phyloP scores from a whole-genome alignment of 371 early-diverging fungal genomes.

The Mucor piriformis region DNA sequence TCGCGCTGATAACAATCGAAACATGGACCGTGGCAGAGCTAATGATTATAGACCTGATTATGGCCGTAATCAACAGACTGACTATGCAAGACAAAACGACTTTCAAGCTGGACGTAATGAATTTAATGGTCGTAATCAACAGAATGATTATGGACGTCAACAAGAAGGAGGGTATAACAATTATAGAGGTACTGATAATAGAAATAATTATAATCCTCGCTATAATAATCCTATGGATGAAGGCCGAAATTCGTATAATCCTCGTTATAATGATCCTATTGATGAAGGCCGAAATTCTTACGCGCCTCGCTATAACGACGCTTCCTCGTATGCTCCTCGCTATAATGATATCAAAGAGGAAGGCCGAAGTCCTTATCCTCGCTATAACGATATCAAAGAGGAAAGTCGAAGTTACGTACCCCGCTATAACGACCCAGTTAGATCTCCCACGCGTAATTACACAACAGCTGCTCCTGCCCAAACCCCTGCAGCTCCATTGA shows the following conservation, averaged over 20 bases:
- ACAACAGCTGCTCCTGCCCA: background rate
- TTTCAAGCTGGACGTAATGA: constrained; percentile 1
- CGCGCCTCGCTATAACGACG: background rate
- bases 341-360: no score
- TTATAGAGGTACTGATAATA: background rate
- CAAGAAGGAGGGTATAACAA: background rate
- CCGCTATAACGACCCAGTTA: no score
- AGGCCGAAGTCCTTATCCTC: no score
- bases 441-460: background rate
- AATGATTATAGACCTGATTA: constrained; percentile 2
- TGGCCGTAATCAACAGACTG: background rate
- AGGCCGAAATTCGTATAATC: background rate
- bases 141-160: background rate
- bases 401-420: no score
- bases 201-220: constrained; percentile 1
- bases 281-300: background rate
- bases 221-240: background rate
- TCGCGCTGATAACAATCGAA: background rate
- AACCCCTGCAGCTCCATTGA: background rate
- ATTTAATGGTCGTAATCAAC: background rate
- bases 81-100: background rate
- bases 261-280: background rate
- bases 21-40: background rate
- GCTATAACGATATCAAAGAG: no score
- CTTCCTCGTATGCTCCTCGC: background rate